Base-by-base conservation (phyloP, 495 filamentous ascomycete species). In the Aspergillus conjunctus region DNA sequence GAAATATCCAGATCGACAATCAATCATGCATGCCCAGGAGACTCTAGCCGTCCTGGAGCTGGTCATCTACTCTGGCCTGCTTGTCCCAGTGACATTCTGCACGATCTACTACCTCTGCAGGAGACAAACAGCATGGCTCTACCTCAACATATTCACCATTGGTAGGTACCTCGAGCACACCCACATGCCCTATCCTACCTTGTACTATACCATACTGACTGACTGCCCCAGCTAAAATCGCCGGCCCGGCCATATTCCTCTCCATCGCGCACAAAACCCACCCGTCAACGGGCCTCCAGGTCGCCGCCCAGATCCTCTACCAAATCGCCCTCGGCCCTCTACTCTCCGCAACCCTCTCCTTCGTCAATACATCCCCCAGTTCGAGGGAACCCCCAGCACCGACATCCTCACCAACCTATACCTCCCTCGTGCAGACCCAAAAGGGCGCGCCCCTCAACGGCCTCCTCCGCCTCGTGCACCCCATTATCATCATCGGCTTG, bases 291-390 rank as follows among this genome's bases (percentile, higher is more conserved):
- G 15, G 15, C 48, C 48, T 51, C 48, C 48, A 51, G 15, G 26
- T 51, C 17, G 48, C 48, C n/a, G 48, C 48, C 20, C 48, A 26
- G 26, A 51, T 51, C 48, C 48, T 51, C n/a, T 51, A 51, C 48
- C 21, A 21, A 30, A 51, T 51, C 48, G 48, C 48, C 17, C 48
- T 51, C 2, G 48, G 48, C 21, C 48, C 48, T 1, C 10, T 51
- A 1, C 48, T 51, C 48, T 51, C 48, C 11, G 48, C 48, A 1
- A 51, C 48, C 18, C 48, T 51, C 20, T 51, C 48, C 5, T 51
- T 51, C 21, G 20, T 51, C 7, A 51, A 51, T 26, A 51, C 48
- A 34, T 21, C 18, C 17, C 15, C 48, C 48, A 30, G 9, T 14
- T 22, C 21, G 2, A 6, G 1, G 26, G 48, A 51, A 37, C 12